A percentile compares a stretch with the other conserved stretches of the same genome.
These are phyloP conservation scores for Megacollybia platyphylla DNA, from an alignment of 1,284 basidiomycete genomes.

Conservation along the genomic window DNA sequence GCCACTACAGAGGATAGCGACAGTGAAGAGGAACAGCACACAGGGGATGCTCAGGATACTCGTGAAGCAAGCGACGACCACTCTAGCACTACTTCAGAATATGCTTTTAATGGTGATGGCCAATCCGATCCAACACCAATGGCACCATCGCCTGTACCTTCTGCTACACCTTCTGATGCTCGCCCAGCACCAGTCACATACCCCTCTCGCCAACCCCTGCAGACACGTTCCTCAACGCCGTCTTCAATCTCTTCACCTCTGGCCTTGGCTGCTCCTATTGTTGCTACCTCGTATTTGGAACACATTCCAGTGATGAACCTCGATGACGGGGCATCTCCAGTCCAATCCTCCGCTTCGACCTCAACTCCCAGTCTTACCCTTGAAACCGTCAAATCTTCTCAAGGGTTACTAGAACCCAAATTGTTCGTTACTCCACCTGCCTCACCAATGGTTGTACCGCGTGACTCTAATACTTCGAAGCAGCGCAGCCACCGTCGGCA, in stretches of 20 bases:
- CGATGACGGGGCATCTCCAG: conserved; percentile 27
- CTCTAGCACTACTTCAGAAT: conserved; percentile 52
- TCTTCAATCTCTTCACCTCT: conserved; percentile 76
- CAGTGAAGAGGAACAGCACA: conserved; percentile 19
- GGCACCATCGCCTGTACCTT: conserved; percentile 42
- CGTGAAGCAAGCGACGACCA: conserved; percentile 30
- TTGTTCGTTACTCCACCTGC: conserved; percentile 60
- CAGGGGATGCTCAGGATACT: background rate
- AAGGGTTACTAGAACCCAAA: conserved; percentile 38
- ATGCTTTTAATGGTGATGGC: conserved; percentile 38
- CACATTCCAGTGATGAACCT: conserved; percentile 49
- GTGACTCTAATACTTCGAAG: conserved; percentile 33
- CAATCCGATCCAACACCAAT: conserved; percentile 54
- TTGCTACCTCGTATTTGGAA: conserved; percentile 48
- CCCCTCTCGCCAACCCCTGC: conserved; percentile 32
- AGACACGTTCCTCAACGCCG: conserved; percentile 71
- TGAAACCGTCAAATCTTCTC: conserved; percentile 47
- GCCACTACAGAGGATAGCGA: conserved; percentile 44
- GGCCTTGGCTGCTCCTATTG: conserved; percentile 68
- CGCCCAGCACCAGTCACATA: conserved; percentile 15
- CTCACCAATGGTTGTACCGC: conserved; percentile 54
- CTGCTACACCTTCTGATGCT: conserved; percentile 17
- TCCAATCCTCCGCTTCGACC: too few relatives aligned
- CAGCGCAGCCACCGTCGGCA: conserved; percentile 54
- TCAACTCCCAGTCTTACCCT: conserved; percentile 19